Base-by-base conservation (phyloP, 2,329 filamentous ascomycete genomes). In the Fusarium denticulatum region DNA sequence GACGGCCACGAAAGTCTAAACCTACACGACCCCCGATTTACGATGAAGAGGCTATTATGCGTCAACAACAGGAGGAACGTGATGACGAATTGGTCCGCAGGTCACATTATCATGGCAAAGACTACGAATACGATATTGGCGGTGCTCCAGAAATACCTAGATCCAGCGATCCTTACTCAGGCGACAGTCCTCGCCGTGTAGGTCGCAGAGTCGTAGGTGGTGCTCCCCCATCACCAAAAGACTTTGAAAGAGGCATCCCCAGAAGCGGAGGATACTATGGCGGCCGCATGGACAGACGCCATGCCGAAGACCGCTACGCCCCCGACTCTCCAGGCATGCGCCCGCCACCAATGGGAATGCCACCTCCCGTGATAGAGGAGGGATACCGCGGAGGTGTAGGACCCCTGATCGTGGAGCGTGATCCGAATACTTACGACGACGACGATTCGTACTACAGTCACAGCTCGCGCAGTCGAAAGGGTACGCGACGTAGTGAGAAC, bases 91-190 rank as follows among this genome's bases (percentile, higher is more conserved):
- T 74, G 52, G 68, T 71, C 36, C 78, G 76, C 26, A 74, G 72
- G 13, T 39, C 76, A 12, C 78, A 76, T 46, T 76, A 79, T 26
- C 69, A 82, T 39, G 80, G 77, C 60, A 83, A 84, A 60, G 85
- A 85, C 58, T 83, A 83, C n/a, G 82, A 81, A 32, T 84, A 83
- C 32, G 77, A 80, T 36, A 69, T 73, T 13, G 79, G 77, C 37
- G 82, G 79, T 16, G 78, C 82, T 52, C 81, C 79, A n/a, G 82
- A 83, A 39, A 69, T 81, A 20, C 76, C 84, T 32, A 85, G 84
- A 5, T 80, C 87, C 22, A 87, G 87, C 28, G 90, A 90, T 67
- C 83, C 86, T 18, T 89, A 90, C 76, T 86, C 90, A 85, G 90
- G 90, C 65, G 88, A 92, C 34, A 85, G 89, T 68, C 91, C 89